Evolutionary conservation across 768 basidiomycete genomes (phyloP).

Genomic region (Hygrophorus pudorinus): DNA sequence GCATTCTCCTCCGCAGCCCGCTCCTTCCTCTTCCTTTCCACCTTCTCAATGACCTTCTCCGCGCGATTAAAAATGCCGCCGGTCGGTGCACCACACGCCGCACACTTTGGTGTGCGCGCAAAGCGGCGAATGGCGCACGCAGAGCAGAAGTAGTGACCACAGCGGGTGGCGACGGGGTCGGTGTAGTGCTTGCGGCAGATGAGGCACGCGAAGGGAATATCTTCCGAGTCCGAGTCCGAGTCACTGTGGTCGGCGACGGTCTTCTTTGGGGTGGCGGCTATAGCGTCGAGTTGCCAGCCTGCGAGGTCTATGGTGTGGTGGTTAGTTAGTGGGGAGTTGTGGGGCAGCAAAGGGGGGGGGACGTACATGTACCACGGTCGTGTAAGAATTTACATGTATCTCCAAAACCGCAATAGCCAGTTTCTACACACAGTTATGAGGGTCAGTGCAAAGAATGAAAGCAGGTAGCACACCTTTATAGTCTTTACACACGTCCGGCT

Average conservation of each 20-base stretch:
- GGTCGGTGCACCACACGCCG: slow-evolving; percentile 88
- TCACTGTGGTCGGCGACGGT: slow-evolving; percentile 52
- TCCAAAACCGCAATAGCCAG: slow-evolving; percentile 97
- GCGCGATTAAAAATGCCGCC: slow-evolving; percentile 95
- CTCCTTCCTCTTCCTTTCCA: slow-evolving; percentile 65
- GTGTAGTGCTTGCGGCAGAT: slow-evolving; percentile 93
- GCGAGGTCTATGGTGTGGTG: slow-evolving; percentile 57
- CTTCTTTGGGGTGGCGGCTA: slow-evolving; percentile 68
- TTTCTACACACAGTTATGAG: slow-evolving; percentile 46
- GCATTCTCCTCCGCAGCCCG: no score
- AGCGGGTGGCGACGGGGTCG: slow-evolving; percentile 91
- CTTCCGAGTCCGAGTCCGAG: slow-evolving; percentile 68
- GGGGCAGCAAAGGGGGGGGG: slow-evolving; percentile 3
- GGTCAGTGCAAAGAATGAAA: slow-evolving; percentile 5
- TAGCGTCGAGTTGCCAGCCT: slow-evolving; percentile 97
- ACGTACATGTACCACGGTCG: slow-evolving; percentile 90
- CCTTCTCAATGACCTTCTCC: slow-evolving; percentile 84
- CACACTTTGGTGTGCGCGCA: slow-evolving; percentile 89
- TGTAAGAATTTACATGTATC: slow-evolving; percentile 99
- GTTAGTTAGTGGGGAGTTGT: slow-evolving; percentile 9
- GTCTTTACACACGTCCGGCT: slow-evolving; percentile 99
- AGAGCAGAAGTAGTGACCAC: slow-evolving; percentile 94
- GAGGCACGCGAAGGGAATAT: slow-evolving; percentile 96
- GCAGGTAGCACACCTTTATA: slow-evolving; percentile 74
- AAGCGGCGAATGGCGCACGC: slow-evolving; percentile 93